Evolutionary conservation across 257 asterid genomes (phyloP).

Genomic region (Haberlea rhodopensis): DNA sequence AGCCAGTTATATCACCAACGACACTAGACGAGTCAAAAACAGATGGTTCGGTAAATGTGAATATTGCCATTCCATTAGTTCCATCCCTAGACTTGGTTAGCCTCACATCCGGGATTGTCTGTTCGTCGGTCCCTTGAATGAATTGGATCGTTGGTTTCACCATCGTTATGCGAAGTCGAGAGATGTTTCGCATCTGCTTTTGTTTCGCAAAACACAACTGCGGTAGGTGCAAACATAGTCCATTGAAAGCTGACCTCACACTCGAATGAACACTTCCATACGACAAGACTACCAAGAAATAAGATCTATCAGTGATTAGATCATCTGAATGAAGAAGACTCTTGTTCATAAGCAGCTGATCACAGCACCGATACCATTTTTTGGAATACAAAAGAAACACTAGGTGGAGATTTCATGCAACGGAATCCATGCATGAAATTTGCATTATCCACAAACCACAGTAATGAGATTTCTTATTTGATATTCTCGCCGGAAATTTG

Average conservation of each 20-base stretch:
- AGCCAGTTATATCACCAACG: constrained; percentile 89
- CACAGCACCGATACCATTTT: neutral
- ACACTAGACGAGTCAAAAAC: constrained; percentile 87
- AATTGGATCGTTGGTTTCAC: constrained; percentile 86
- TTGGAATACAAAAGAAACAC: constrained; percentile 9
- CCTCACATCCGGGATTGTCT: constrained; percentile 85
- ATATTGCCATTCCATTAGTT: constrained; percentile 82
- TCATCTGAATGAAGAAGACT: neutral
- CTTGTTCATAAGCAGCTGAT: neutral
- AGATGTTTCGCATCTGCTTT: constrained; percentile 18
- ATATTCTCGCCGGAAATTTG: neutral
- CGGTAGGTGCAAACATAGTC: constrained; percentile 43
- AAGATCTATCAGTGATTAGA: constrained; percentile 14
- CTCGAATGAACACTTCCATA: constrained; percentile 42
- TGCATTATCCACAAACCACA: neutral
- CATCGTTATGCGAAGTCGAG: constrained; percentile 50
- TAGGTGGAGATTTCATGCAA: neutral
- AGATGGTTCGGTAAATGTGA: constrained; percentile 75
- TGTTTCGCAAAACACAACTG: constrained; percentile 34
- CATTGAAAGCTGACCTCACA: constrained; percentile 60
- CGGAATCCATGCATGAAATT: constrained; percentile 5
- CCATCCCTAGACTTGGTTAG: constrained; percentile 92
- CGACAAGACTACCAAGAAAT: constrained; percentile 40
- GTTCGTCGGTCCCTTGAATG: constrained; percentile 86
- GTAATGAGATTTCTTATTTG: no score